phyloP scores from a whole-genome alignment of 306 rosid species.

The Castanea sativa region DNA sequence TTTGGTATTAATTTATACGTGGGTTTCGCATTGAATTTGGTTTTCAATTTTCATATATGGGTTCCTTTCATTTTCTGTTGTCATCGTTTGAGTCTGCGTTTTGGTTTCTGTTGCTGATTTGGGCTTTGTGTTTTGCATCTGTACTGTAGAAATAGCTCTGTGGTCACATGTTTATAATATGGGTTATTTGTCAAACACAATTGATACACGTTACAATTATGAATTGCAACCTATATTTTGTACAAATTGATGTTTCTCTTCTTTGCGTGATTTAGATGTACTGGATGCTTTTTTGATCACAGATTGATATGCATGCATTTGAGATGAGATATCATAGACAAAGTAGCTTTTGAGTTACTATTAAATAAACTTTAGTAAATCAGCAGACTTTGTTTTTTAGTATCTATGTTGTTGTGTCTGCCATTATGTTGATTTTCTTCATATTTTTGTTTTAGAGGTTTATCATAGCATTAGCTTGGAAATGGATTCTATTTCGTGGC shows the following conservation, averaged over 20 bases:
- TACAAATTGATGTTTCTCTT: background rate
- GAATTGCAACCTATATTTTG: background rate
- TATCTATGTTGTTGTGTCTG: too few species aligned
- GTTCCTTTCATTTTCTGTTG: background rate
- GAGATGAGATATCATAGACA: too few species aligned
- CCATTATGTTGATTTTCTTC: too few species aligned
- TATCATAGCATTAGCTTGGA: too few species aligned
- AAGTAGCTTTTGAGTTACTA: too few species aligned
- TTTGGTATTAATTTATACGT: background rate
- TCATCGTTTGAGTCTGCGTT: background rate
- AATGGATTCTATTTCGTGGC: too few species aligned
- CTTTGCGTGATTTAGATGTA: background rate
- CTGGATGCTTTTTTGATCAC: background rate
- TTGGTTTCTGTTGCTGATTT: background rate
- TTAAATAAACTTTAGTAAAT: too few species aligned
- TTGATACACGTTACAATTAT: background rate
- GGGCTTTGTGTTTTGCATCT: background rate
- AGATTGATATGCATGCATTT: background rate
- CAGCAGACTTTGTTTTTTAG: too few species aligned
- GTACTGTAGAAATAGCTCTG: background rate
- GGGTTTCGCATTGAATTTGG: background rate
- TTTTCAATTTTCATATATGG: background rate
- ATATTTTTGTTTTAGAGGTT: too few species aligned
- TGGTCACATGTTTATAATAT: background rate
- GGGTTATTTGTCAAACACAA: background rate